Evolutionary conservation across 192 early-diverging fungal species (phyloP).

Genomic region (Umbelopsis ramanniana): DNA sequence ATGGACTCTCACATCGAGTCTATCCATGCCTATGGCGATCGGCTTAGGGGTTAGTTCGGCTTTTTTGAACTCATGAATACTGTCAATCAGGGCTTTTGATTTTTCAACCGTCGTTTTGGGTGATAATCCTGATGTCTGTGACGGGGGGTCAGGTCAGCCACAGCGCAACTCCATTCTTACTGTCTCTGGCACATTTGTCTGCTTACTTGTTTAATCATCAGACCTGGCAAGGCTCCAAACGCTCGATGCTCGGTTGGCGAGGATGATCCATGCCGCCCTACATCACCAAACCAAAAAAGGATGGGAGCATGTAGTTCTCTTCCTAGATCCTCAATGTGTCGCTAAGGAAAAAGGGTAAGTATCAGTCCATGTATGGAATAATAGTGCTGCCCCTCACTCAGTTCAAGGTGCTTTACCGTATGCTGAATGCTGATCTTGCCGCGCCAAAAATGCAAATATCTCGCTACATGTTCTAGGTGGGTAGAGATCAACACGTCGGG

Average conservation of each 20-base stretch:
- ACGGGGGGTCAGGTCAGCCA: not conserved
- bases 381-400: not conserved
- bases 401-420: not conserved
- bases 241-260: not conserved
- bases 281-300: constrained; percentile 24
- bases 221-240: not conserved
- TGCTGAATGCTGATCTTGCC: not conserved
- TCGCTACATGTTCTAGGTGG: not conserved
- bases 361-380: not conserved
- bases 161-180: not conserved
- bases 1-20: not conserved
- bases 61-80: constrained; percentile 11
- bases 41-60: not conserved
- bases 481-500: not conserved
- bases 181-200: not conserved
- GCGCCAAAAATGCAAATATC: constrained; percentile 17
- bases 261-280: constrained; percentile 5
- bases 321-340: not conserved
- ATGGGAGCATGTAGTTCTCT: constrained; percentile 13
- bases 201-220: constrained; percentile 13
- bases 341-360: no score
- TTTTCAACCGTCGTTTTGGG: not conserved
- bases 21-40: constrained; percentile 22
- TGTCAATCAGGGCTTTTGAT: constrained; percentile 11
- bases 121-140: not conserved